Conservation (phyloP, 2,329 filamentous ascomycete species). For the Alternaria rosae region DNA sequence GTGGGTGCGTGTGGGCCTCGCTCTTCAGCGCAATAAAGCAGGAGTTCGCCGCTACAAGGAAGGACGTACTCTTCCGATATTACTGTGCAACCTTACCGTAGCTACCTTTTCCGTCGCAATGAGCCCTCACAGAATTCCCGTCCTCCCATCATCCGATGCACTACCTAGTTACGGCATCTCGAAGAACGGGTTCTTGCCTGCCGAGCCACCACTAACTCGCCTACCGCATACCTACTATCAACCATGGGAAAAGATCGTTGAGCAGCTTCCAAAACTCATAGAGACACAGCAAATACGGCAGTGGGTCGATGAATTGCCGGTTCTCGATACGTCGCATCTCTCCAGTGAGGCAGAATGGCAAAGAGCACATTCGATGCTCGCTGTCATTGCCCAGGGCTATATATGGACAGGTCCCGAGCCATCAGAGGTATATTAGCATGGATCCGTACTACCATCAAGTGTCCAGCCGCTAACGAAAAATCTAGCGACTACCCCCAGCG, state of each 20-base stretch:
- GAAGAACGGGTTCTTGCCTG: conserved; percentile 80
- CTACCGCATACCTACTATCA: conserved; percentile 85
- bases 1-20: not conserved
- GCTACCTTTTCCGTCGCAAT: conserved; percentile 20
- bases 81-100: not conserved
- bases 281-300: conserved; percentile 76
- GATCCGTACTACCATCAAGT: not conserved
- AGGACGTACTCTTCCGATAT: conserved; percentile 9
- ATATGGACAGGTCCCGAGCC: conserved; percentile 79
- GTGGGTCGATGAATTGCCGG: conserved; percentile 74
- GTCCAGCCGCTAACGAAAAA: conserved; percentile 12
- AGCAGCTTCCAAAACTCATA: conserved; percentile 78
- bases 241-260: conserved; percentile 82
- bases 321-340: conserved; percentile 76
- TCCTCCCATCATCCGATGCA: conserved; percentile 31
- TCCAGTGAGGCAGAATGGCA: conserved; percentile 84
- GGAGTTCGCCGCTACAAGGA: conserved; percentile 20
- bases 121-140: conserved; percentile 39
- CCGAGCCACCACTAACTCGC: conserved; percentile 72
- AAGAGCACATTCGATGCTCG: conserved; percentile 75
- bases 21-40: conserved; percentile 23
- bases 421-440: conserved; percentile 63
- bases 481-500: conserved; percentile 39
- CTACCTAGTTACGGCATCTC: conserved; percentile 80
- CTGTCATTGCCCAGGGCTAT: conserved; percentile 77